Evolutionary conservation across 2,329 filamentous ascomycete species (phyloP).

Genomic region (Colletotrichum chlorophyti): DNA sequence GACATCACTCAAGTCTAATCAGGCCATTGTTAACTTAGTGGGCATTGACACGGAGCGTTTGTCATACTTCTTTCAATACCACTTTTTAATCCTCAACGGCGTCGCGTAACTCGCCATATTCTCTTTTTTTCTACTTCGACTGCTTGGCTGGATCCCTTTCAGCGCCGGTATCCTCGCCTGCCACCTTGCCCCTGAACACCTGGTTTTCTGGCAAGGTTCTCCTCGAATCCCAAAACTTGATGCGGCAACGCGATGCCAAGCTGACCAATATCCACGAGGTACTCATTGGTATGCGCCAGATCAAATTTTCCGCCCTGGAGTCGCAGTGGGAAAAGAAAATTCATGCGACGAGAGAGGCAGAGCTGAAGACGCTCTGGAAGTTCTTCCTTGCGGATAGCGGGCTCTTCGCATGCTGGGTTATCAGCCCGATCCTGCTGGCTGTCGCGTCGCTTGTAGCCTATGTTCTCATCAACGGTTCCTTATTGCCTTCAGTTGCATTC

Average conservation of each 20-base stretch:
- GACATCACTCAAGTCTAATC: constrained; percentile 51
- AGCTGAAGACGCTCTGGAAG: constrained; percentile 66
- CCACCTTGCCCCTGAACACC: constrained; percentile 64
- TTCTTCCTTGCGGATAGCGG: constrained; percentile 69
- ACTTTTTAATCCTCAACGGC: constrained; percentile 68
- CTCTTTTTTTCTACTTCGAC: constrained; percentile 66
- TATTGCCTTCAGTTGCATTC: neutral
- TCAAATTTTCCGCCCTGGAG: neutral
- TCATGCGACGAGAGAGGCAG: neutral
- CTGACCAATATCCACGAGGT: constrained; percentile 63
- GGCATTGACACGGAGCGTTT: constrained; percentile 76
- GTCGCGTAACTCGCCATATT: constrained; percentile 69
- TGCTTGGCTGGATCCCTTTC: constrained; percentile 50
- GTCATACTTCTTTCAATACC: constrained; percentile 70
- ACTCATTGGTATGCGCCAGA: neutral
- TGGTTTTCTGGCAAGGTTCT: constrained; percentile 67
- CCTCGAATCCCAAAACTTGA: constrained; percentile 67
- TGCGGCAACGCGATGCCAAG: constrained; percentile 78
- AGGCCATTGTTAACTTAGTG: constrained; percentile 78
- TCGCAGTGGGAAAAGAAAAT: neutral
- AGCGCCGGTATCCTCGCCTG: neutral
- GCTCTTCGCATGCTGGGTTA: constrained; percentile 72
- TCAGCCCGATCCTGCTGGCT: constrained; percentile 75
- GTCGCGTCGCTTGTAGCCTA: constrained; percentile 57
- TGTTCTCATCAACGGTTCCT: neutral